A percentile compares a stretch with the other conserved stretches of the same genome.
Evolutionary conservation across 2,329 filamentous ascomycete genomes (phyloP).

Genomic region (Harringtonia aguacate): DNA sequence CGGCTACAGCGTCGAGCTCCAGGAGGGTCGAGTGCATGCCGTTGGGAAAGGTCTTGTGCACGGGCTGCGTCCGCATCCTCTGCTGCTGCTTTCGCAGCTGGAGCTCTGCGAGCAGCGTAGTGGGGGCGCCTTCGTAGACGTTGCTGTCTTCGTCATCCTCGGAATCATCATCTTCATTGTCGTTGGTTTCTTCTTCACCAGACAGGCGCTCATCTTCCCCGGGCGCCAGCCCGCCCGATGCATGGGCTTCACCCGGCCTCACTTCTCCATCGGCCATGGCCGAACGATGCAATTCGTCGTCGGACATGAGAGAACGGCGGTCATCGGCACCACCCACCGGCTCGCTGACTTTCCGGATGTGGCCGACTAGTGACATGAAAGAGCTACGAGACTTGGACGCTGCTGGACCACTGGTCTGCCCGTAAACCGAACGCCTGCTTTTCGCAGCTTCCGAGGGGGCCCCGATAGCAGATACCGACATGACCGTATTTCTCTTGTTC

Average conservation of each 20-base stretch:
- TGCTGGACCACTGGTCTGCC: neutral
- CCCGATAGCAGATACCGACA: neutral
- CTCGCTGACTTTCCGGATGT: neutral
- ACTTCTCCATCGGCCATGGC: neutral
- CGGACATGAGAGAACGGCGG: neutral
- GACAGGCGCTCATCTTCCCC: conserved; percentile 18
- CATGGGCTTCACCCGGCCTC: neutral
- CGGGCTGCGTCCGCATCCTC: conserved; percentile 64
- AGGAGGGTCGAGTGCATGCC: conserved; percentile 88
- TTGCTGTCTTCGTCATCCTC: conserved; percentile 37
- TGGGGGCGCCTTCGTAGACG: conserved; percentile 61
- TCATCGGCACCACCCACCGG: neutral
- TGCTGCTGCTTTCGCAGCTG: conserved; percentile 85
- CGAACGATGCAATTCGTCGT: neutral
- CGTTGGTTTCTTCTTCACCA: conserved; percentile 28
- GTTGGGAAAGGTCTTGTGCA: conserved; percentile 50
- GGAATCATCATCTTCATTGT: conserved; percentile 31
- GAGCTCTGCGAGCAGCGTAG: conserved; percentile 84
- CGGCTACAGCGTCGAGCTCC: conserved; percentile 80
- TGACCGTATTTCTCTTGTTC: conserved; percentile 18
- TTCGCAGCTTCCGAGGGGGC: too few species aligned
- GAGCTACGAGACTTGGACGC: neutral
- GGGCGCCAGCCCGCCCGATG: conserved; percentile 2
- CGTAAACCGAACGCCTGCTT: too few species aligned
- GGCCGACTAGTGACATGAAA: neutral